Evolutionary conservation across 495 filamentous ascomycete genomes (phyloP).

Genomic region (Trichoderma reesei): DNA sequence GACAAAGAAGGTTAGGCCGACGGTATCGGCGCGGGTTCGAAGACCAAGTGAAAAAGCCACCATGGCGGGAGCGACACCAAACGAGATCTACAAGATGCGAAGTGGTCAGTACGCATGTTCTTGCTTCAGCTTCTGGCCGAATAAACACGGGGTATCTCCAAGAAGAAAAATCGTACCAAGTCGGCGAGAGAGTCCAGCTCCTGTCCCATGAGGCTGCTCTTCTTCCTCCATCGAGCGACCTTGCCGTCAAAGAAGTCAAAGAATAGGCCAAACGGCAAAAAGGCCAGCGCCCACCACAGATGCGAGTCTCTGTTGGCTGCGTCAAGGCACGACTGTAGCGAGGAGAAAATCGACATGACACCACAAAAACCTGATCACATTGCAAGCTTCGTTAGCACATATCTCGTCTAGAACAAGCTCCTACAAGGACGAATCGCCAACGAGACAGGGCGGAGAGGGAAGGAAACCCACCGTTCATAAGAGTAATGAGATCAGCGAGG

Average conservation of each 20-base stretch:
- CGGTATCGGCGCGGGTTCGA: constrained; percentile 75
- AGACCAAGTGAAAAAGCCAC: constrained; percentile 84
- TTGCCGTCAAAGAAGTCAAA: constrained; percentile 99
- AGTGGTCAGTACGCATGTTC: constrained; percentile 10
- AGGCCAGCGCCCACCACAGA: constrained; percentile 71
- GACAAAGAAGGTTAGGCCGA: constrained; percentile 81
- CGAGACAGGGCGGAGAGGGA: constrained; percentile 5
- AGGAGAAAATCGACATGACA: constrained; percentile 91
- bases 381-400: not conserved
- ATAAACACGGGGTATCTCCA: not conserved
- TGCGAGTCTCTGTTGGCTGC: constrained; percentile 53
- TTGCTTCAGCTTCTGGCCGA: not conserved
- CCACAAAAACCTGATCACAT: constrained; percentile 57
- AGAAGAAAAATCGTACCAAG: constrained; percentile 50
- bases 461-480: constrained; percentile 66
- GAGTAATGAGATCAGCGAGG: constrained; percentile 89
- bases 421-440: not conserved
- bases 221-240: constrained; percentile 89
- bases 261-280: constrained; percentile 91
- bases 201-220: constrained; percentile 94
- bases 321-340: constrained; percentile 85
- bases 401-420: no score
- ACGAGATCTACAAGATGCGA: constrained; percentile 62
- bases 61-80: constrained; percentile 81
- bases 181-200: constrained; percentile 97